Conservation (phyloP, 306 rosid species). For the Ochetophila trinervis region DNA sequence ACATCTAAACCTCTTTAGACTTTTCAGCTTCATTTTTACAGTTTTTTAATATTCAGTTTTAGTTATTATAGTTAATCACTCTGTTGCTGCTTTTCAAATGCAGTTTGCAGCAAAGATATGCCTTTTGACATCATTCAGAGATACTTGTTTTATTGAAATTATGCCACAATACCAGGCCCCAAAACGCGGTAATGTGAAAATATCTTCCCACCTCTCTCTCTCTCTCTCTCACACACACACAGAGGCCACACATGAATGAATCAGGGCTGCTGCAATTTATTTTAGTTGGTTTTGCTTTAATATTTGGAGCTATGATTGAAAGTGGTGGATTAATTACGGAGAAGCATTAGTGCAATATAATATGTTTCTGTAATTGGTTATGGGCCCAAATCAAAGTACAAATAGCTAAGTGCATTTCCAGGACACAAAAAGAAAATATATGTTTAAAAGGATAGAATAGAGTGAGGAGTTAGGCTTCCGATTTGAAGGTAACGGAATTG, state of each 20-base stretch:
- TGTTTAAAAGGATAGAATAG: too few species aligned
- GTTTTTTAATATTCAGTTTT: background rate
- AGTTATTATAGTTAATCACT: constrained; percentile 10
- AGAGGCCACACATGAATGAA: too few species aligned
- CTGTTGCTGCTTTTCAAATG: constrained; percentile 27
- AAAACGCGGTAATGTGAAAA: constrained; percentile 51
- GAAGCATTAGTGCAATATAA: background rate
- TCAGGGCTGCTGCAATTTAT: background rate
- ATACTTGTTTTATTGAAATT: constrained; percentile 80
- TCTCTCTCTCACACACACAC: background rate
- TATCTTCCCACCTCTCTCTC: constrained; percentile 6
- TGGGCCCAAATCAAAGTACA: background rate
- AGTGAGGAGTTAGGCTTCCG: background rate
- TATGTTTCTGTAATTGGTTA: background rate
- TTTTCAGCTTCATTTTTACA: too few species aligned
- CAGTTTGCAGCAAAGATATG: constrained; percentile 88
- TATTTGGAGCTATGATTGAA: background rate
- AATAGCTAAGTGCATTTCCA: background rate
- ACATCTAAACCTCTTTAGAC: too few species aligned
- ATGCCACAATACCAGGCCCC: constrained; percentile 57
- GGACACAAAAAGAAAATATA: too few species aligned
- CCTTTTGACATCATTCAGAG: constrained; percentile 87
- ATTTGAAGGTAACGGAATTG: too few species aligned
- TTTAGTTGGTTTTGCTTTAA: background rate
- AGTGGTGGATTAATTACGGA: background rate